Evolutionary conservation across 768 basidiomycete genomes (phyloP).

Genomic region (Candolleomyces aberdarensis): DNA sequence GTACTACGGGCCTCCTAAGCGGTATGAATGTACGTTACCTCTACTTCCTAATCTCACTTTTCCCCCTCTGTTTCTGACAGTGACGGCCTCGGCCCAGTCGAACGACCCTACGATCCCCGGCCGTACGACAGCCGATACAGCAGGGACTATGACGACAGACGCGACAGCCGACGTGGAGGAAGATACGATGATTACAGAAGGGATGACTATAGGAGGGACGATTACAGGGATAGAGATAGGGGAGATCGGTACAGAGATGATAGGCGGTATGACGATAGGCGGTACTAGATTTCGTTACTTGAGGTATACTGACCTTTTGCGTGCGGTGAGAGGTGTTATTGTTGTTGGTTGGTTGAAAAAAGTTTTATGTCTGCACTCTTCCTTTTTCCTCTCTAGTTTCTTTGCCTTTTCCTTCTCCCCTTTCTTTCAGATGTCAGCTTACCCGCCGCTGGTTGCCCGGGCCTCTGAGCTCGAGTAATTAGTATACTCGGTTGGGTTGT

Average conservation of each 20-base stretch:
- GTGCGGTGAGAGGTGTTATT: no score
- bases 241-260: constrained; percentile 25
- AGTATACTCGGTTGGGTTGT: no score
- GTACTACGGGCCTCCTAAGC: constrained; percentile 92
- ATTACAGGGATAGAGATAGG: constrained; percentile 34
- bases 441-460: no score
- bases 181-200: constrained; percentile 40
- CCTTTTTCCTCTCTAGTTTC: no score
- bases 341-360: no score
- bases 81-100: constrained; percentile 40
- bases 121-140: constrained; percentile 88
- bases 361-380: no score
- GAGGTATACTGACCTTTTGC: no score
- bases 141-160: constrained; percentile 57
- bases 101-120: constrained; percentile 88
- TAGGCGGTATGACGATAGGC: constrained; percentile 34
- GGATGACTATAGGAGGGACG: constrained; percentile 23
- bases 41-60: not conserved
- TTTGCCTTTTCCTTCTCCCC: no score
- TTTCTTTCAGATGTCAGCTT: no score
- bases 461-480: no score
- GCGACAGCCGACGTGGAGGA: constrained; percentile 47
- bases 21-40: constrained; percentile 52
- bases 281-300: constrained; percentile 21
- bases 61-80: constrained; percentile 8